These are phyloP conservation scores for Skeletonema grethae DNA, from an alignment of 108 stramenopile species.

Conservation along the genomic window DNA sequence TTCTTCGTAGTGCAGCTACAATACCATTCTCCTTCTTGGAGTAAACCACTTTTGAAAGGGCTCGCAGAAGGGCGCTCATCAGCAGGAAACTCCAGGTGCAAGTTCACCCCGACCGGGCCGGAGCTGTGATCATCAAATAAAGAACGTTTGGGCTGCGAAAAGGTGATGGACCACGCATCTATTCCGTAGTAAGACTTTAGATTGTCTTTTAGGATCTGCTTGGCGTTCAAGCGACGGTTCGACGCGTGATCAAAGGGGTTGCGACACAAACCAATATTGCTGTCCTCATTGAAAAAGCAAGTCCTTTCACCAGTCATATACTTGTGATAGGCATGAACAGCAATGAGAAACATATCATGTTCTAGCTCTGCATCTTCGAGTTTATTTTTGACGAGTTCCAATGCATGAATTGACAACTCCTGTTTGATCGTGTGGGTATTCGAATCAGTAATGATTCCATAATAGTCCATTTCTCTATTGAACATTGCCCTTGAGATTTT, in stretches of 20 bases:
- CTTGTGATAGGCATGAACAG: constrained; percentile 13
- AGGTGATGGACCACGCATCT: background rate
- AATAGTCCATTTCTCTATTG: constrained; percentile 15
- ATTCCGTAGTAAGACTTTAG: constrained; percentile 12
- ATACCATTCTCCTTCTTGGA: background rate
- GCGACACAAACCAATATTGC: constrained; percentile 7
- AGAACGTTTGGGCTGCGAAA: background rate
- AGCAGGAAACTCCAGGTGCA: background rate
- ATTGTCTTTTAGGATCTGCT: background rate
- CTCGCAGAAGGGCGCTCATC: background rate
- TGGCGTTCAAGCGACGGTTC: background rate
- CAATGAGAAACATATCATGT: constrained; percentile 16
- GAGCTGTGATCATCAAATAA: background rate
- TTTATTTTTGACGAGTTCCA: background rate
- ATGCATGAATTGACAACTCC: background rate
- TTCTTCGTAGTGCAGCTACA: background rate
- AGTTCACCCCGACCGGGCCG: background rate
- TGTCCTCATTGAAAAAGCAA: background rate
- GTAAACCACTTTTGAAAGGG: background rate
- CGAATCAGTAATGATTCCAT: background rate
- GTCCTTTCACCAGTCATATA: constrained; percentile 3
- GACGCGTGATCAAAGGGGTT: background rate
- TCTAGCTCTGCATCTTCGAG: background rate
- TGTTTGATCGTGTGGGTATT: background rate
- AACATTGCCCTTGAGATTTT: constrained; percentile 5